Evolutionary conservation across 345 rosid species (phyloP).

Genomic region (Pseudoturritis turrita): DNA sequence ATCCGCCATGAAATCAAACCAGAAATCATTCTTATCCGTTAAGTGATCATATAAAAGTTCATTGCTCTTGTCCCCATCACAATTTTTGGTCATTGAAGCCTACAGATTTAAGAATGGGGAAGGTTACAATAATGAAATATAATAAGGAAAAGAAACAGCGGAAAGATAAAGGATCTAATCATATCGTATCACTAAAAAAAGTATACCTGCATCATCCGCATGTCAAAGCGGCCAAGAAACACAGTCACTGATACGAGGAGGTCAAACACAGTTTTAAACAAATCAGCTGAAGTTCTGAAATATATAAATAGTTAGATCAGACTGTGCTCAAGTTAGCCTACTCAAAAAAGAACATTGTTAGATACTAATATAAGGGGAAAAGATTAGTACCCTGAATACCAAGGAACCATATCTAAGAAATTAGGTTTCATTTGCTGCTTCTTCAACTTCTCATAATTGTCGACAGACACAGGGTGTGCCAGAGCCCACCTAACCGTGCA

Average conservation of each 20-base stretch:
- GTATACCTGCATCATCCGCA: conserved; percentile 96
- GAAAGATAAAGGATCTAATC: not conserved
- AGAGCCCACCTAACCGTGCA: conserved; percentile 80
- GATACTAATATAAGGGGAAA: not conserved
- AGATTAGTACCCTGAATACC: conserved; percentile 81
- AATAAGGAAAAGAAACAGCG: not conserved
- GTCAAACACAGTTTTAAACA: conserved; percentile 91
- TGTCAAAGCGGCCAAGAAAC: conserved; percentile 94
- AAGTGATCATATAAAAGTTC: conserved; percentile 74
- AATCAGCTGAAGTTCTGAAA: conserved; percentile 92
- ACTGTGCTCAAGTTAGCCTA: not conserved
- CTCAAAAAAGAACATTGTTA: not conserved
- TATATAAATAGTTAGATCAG: conserved; percentile 23
- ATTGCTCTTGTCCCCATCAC: conserved; percentile 42
- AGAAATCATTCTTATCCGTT: conserved; percentile 58
- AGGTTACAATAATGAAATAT: not conserved
- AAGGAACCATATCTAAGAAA: conserved; percentile 95
- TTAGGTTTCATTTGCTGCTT: conserved; percentile 80
- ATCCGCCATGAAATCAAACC: conserved; percentile 98
- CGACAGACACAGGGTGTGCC: conserved; percentile 67
- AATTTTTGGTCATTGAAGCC: conserved; percentile 74
- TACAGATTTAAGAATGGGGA: conserved; percentile 21
- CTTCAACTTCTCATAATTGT: conserved; percentile 67
- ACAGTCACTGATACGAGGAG: conserved; percentile 91
- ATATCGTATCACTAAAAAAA: not conserved